A percentile compares a stretch with the other conserved stretches of the same genome.
Evolutionary conservation across 371 early-diverging fungal species (phyloP).

Genomic region (Apophysomyces elegans): DNA sequence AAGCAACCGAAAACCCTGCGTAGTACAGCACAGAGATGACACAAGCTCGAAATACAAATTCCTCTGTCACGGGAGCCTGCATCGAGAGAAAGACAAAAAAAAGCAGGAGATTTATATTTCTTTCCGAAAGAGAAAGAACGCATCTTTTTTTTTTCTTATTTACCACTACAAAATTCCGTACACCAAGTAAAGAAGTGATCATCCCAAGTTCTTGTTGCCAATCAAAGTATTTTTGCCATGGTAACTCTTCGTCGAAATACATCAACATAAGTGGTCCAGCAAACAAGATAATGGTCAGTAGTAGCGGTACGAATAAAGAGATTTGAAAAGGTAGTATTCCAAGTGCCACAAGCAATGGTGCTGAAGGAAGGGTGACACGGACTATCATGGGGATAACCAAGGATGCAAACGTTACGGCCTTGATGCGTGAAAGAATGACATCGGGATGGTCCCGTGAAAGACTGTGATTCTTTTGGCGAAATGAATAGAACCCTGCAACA

Average conservation of each 20-base stretch:
- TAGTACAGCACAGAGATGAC: slow-evolving; percentile 56
- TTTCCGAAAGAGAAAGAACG: neutral
- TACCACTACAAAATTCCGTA: slow-evolving; percentile 54
- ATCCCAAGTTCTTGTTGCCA: slow-evolving; percentile 26
- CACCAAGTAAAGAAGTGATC: slow-evolving; percentile 32
- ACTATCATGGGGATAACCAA: slow-evolving; percentile 26
- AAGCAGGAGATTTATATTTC: neutral
- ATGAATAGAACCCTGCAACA: slow-evolving; percentile 46
- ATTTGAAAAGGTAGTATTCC: slow-evolving; percentile 1
- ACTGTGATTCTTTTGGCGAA: slow-evolving; percentile 15
- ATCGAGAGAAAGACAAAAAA: neutral
- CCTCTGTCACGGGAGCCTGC: slow-evolving; percentile 71
- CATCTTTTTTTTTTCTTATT: slow-evolving; percentile 11
- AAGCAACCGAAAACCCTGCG: slow-evolving; percentile 36
- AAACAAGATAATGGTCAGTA: slow-evolving; percentile 46
- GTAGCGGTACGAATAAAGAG: slow-evolving; percentile 20
- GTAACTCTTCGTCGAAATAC: slow-evolving; percentile 41
- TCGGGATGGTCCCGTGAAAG: slow-evolving; percentile 38
- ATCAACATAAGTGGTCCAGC: slow-evolving; percentile 53
- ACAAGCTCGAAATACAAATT: slow-evolving; percentile 69
- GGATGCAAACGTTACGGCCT: slow-evolving; percentile 38
- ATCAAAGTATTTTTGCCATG: slow-evolving; percentile 38
- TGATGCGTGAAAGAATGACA: slow-evolving; percentile 45
- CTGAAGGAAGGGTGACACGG: slow-evolving; percentile 12
- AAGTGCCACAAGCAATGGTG: neutral